Percentiles rank a stretch among this genome's conserved stretches.
Conservation (phyloP, 2,329 filamentous ascomycete species). For the Pseudogymnoascus sp. region DNA sequence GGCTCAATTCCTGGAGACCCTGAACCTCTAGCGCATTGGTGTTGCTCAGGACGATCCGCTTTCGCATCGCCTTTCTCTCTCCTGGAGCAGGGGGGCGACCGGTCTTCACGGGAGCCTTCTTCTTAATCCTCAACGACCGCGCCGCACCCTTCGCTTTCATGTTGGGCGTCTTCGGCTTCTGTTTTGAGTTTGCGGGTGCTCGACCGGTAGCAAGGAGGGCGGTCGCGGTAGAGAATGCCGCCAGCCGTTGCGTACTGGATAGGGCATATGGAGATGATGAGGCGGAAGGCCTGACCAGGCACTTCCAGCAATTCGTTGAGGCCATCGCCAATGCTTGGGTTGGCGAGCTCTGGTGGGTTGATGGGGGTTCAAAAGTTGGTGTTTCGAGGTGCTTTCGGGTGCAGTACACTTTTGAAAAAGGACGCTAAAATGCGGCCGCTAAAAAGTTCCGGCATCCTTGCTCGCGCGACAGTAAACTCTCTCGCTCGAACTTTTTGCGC, state of each 20-base stretch:
- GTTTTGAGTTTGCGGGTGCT: not conserved
- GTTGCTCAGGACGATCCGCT: conserved; percentile 87
- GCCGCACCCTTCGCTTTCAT: conserved; percentile 14
- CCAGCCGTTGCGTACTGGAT: conserved; percentile 37
- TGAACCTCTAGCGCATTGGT: conserved; percentile 77
- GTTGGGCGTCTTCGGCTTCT: conserved; percentile 11
- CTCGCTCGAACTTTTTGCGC: conserved; percentile 2
- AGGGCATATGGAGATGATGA: conserved; percentile 30
- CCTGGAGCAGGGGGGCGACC: conserved; percentile 57
- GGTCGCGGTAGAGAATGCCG: conserved; percentile 29
- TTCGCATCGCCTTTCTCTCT: conserved; percentile 79
- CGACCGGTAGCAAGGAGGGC: conserved; percentile 21
- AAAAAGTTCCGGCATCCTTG: conserved; percentile 12
- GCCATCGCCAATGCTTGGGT: conserved; percentile 37
- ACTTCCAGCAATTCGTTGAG: conserved; percentile 50
- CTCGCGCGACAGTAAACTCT: not conserved
- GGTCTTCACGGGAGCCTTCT: conserved; percentile 32
- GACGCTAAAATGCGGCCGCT: conserved; percentile 19
- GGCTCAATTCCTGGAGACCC: conserved; percentile 54
- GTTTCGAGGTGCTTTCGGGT: not conserved
- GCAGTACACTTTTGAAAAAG: conserved; percentile 2
- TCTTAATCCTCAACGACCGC: conserved; percentile 35
- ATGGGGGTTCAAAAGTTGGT: not conserved
- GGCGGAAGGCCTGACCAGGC: conserved; percentile 41
- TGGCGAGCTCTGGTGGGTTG: conserved; percentile 5